A percentile compares a stretch with the other conserved stretches of the same genome.
These are phyloP conservation scores for Colletotrichum falcatum DNA, from an alignment of 2,329 filamentous ascomycete species.

Conservation along the genomic window DNA sequence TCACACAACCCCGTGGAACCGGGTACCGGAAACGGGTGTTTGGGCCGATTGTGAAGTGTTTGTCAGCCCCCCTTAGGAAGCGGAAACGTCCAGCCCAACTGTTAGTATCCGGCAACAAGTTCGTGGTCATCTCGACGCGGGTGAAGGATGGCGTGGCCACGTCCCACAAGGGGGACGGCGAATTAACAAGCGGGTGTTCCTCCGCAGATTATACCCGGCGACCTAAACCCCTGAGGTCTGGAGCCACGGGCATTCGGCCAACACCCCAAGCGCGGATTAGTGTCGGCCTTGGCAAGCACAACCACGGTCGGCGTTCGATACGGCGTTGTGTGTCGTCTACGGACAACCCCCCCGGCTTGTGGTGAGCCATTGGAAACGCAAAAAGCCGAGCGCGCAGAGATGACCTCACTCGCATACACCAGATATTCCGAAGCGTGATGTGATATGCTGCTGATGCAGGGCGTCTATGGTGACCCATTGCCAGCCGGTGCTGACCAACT, in stretches of 20 bases:
- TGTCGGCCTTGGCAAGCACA: not conserved
- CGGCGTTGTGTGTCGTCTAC: not conserved
- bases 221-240: not conserved
- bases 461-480: not conserved
- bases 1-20: not conserved
- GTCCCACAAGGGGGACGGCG: constrained; percentile 1
- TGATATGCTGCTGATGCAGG: not conserved
- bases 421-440: not conserved
- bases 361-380: not conserved
- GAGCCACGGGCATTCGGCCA: constrained; percentile 6
- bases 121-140: not conserved
- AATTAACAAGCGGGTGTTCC: not conserved
- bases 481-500: not conserved
- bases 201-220: not conserved
- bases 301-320: not conserved
- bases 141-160: not conserved
- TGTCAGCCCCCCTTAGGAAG: not conserved
- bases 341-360: not conserved
- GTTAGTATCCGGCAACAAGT: not conserved
- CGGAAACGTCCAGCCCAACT: not conserved
- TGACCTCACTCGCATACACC: constrained; percentile 4
- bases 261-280: not conserved
- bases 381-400: not conserved
- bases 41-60: not conserved
- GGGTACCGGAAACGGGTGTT: not conserved